Evolutionary conservation across 2,329 filamentous ascomycete genomes (phyloP).

Genomic region (Fusarium torulosum): DNA sequence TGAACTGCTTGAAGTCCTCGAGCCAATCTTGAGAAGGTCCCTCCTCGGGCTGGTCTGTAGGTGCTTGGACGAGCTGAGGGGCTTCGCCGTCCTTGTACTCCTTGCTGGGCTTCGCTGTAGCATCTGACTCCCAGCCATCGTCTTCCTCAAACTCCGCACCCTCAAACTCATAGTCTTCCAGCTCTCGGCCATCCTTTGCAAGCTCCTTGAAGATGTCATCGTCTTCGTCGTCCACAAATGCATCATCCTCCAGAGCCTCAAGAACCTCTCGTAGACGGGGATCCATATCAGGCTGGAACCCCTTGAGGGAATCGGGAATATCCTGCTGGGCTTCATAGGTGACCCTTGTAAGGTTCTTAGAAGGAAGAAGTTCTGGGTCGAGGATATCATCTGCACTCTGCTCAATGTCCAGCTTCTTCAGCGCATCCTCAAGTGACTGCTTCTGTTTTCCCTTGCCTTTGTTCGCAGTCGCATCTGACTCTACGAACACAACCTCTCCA

Average conservation of each 20-base stretch:
- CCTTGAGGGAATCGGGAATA: slow-evolving; percentile 88
- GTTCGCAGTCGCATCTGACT: slow-evolving; percentile 72
- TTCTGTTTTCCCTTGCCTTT: slow-evolving; percentile 82
- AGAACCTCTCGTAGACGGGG: slow-evolving; percentile 89
- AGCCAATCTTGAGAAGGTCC: slow-evolving; percentile 85
- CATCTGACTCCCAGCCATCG: slow-evolving; percentile 94
- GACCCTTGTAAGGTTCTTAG: slow-evolving; percentile 79
- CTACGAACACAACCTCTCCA: slow-evolving; percentile 85
- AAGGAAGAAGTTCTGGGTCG: slow-evolving; percentile 81
- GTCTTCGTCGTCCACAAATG: slow-evolving; percentile 88
- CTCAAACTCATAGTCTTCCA: slow-evolving; percentile 85
- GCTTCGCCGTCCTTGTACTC: slow-evolving; percentile 65
- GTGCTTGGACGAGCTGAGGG: slow-evolving; percentile 61
- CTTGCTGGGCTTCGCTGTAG: slow-evolving; percentile 81
- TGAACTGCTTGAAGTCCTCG: slow-evolving; percentile 93
- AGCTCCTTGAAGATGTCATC: slow-evolving; percentile 87
- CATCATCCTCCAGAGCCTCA: slow-evolving; percentile 94
- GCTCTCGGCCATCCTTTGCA: slow-evolving; percentile 76
- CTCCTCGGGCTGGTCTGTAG: slow-evolving; percentile 66
- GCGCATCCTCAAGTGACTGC: slow-evolving; percentile 83
- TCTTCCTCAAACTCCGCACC: slow-evolving; percentile 73
- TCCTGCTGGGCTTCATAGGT: slow-evolving; percentile 96
- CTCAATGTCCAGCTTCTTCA: slow-evolving; percentile 72
- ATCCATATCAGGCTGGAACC: slow-evolving; percentile 98
- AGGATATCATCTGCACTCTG: slow-evolving; percentile 70